A percentile compares a stretch with the other conserved stretches of the same genome.
These are phyloP conservation scores for Choricystis sp. DNA, from an alignment of 139 green algal genomes.

Conservation along the genomic window DNA sequence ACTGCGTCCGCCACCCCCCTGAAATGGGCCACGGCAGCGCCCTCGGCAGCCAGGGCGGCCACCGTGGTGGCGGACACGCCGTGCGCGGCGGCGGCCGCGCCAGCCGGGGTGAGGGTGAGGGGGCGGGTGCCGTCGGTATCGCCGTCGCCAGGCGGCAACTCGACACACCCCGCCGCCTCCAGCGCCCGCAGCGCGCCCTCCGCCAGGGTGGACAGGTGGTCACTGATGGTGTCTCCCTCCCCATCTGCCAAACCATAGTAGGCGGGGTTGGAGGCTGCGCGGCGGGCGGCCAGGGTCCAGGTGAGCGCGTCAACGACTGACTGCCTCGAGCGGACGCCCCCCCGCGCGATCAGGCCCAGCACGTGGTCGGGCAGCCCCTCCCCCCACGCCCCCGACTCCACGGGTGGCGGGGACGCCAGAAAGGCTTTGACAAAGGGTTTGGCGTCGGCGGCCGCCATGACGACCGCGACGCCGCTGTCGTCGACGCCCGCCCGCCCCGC, in stretches of 20 bases:
- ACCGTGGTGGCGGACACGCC: constrained; percentile 57
- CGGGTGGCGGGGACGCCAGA: constrained; percentile 95
- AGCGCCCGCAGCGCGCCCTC: constrained; percentile 47
- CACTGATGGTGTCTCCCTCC: constrained; percentile 38
- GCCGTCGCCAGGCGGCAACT: constrained; percentile 5
- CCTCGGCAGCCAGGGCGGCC: constrained; percentile 17
- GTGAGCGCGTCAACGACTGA: constrained; percentile 90
- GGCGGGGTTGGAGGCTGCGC: constrained; percentile 62
- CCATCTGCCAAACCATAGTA: constrained; percentile 80
- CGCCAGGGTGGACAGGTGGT: constrained; percentile 62
- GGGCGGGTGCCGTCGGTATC: constrained; percentile 39
- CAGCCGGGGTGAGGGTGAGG: constrained; percentile 69
- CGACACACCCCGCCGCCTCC: constrained; percentile 57
- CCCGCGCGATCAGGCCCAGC: constrained; percentile 79
- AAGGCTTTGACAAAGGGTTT: constrained; percentile 99
- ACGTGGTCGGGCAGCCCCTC: constrained; percentile 86
- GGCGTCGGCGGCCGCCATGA: constrained; percentile 95
- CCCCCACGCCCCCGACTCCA: constrained; percentile 74
- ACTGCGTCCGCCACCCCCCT: constrained; percentile 78
- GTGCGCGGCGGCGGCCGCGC: constrained; percentile 63
- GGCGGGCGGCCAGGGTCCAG: constrained; percentile 88
- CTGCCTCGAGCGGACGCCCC: constrained; percentile 40
- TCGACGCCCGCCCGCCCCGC: constrained; percentile 6
- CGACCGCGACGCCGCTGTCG: constrained; percentile 82
- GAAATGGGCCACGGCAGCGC: too few species aligned